Percentiles rank a stretch among this genome's conserved stretches.
Evolutionary conservation across 176 grass and related monocot species (phyloP).

Genomic region (Alloteropsis semialata): DNA sequence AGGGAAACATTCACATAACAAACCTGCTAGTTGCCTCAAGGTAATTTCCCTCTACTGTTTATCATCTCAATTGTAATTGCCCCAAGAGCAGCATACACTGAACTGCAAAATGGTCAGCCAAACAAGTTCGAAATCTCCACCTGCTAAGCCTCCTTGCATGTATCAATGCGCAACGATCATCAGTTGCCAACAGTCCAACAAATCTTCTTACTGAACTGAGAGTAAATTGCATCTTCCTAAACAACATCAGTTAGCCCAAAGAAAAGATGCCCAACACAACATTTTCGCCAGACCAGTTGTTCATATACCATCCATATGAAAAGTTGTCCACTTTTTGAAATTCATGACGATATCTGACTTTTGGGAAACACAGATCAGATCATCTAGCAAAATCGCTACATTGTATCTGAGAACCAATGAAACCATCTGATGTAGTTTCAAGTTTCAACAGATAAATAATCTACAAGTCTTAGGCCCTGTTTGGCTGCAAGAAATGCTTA

Average conservation of each 20-base stretch:
- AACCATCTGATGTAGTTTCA: not conserved
- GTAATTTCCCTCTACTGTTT: not conserved
- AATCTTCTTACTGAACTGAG: not conserved
- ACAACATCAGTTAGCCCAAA: not conserved
- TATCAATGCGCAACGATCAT: not conserved
- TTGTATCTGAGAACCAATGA: no score
- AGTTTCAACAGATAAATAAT: conserved; percentile 1
- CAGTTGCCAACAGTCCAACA: not conserved
- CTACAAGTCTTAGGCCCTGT: no score
- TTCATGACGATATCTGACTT: not conserved
- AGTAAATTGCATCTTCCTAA: not conserved
- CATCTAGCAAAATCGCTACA: no score
- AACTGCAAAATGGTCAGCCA: not conserved
- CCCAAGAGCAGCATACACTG: conserved; percentile 4
- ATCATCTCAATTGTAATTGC: not conserved
- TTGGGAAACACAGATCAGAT: not conserved
- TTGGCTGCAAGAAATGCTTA: no score
- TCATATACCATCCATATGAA: not conserved
- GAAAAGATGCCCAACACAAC: not conserved
- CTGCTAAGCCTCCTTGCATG: not conserved
- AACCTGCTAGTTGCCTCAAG: not conserved
- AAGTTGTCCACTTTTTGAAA: not conserved
- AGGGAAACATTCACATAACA: not conserved
- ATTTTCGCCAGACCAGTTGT: not conserved
- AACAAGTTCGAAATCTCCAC: not conserved